Evolutionary conservation across 768 basidiomycete species (phyloP).

Genomic region (Holtermanniella nyarrowii): DNA sequence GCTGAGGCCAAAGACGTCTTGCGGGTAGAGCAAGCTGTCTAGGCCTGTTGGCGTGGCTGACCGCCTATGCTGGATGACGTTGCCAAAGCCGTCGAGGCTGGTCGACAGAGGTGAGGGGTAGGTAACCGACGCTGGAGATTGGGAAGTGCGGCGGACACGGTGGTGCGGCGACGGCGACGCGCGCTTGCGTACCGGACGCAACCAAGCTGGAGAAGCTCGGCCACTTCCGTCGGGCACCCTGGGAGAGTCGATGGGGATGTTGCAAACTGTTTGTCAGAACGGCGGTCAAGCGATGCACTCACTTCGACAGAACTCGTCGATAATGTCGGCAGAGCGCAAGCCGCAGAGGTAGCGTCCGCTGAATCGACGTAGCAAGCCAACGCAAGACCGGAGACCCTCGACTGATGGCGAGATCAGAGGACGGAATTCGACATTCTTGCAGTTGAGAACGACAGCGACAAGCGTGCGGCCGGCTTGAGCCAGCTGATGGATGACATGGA

Average conservation of each 20-base stretch:
- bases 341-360: constrained; percentile 88
- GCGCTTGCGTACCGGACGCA: constrained; percentile 68
- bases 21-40: constrained; percentile 37
- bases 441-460: constrained; percentile 75
- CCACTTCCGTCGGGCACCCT: constrained; percentile 47
- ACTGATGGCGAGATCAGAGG: constrained; percentile 69
- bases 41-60: constrained; percentile 10
- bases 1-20: constrained; percentile 37
- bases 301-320: constrained; percentile 86
- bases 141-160: not conserved
- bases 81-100: not conserved
- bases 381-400: constrained; percentile 76
- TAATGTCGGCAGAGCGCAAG: constrained; percentile 75
- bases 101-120: not conserved
- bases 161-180: constrained; percentile 23
- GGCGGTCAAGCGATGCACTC: constrained; percentile 41
- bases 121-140: not conserved
- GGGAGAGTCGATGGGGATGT: constrained; percentile 63
- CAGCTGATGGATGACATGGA: constrained; percentile 89
- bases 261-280: constrained; percentile 54
- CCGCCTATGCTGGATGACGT: not conserved
- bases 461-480: constrained; percentile 88
- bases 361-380: constrained; percentile 75
- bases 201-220: constrained; percentile 61
- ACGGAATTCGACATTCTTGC: constrained; percentile 67